Base-by-base conservation (phyloP, 495 filamentous ascomycete species). In the Trichodelitschia bisporula region DNA sequence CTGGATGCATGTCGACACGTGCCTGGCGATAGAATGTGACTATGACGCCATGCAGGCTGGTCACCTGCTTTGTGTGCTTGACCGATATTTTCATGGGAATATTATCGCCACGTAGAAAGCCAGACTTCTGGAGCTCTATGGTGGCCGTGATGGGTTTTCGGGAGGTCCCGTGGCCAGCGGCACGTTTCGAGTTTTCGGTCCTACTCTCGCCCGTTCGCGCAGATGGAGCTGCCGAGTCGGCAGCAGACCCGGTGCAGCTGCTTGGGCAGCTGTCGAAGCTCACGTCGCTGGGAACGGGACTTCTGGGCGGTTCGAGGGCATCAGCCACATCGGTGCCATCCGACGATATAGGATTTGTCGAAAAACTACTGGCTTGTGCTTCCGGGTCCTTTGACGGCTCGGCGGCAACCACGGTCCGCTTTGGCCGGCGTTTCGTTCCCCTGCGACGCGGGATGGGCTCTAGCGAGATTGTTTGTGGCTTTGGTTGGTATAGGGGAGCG, bases 1-100 rank as follows among this genome's bases (percentile, higher is more conserved):
- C 60, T 2, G 84, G 82, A 37, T 80, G 66, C 26, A 83, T 69
- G 43, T 97, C 89, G 17, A 95, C 84, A 6, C 80, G 72, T 5
- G 80, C 82, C 49, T 89, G 74, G 26, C 86, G 67, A 46, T 91
- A 92, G 3, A 97, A 56, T 1, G 86, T 97, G 17, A 92, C 59
- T 34, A 97, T 86, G 29, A 93, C 75, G 0, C 86, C 86, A 40
- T 83, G 72, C 54, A 90, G 57, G 43, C 76, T 93, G 45, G 76
- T 78, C 44, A 93, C 70, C 30, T 66, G 64, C 40, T 83, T 84
- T 29, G 65, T 79, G 41, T 93, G 89, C 41, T 76, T 69, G 36
- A 97, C 69, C 0, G 61, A 67, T 32, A 93, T 69, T 42, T 66
- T 74, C 24, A 97, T 57, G 1, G 77, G 66, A 15, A 97, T 55